These are phyloP conservation scores for Sarcodon sp. DNA, from an alignment of 768 basidiomycete species.

Conservation along the genomic window DNA sequence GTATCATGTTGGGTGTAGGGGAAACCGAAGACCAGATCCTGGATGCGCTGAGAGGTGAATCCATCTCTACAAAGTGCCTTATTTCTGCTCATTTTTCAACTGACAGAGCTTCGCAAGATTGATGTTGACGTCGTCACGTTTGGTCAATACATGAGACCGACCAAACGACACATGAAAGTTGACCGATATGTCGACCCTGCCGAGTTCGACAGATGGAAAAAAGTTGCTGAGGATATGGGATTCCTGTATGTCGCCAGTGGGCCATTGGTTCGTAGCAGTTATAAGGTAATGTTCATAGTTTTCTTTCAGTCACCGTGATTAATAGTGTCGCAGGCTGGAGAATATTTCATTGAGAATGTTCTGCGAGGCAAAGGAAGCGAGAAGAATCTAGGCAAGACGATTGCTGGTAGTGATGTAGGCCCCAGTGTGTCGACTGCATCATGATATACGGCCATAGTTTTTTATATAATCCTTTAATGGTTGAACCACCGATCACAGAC, in stretches of 20 bases:
- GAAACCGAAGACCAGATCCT: constrained; percentile 77
- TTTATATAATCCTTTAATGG: no score
- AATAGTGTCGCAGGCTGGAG: constrained; percentile 58
- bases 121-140: constrained; percentile 98
- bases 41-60: constrained; percentile 70
- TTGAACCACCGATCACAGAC: no score
- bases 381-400: no score
- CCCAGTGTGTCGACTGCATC: no score
- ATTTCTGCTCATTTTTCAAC: constrained; percentile 4
- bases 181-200: constrained; percentile 89
- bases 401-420: no score
- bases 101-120: constrained; percentile 69
- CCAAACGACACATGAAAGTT: constrained; percentile 98
- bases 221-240: constrained; percentile 82
- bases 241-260: constrained; percentile 98
- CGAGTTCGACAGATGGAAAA: constrained; percentile 89
- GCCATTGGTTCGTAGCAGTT: constrained; percentile 90
- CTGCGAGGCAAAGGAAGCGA: constrained; percentile 45
- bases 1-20: constrained; percentile 96
- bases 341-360: constrained; percentile 91
- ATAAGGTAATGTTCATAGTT: constrained; percentile 57
- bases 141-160: constrained; percentile 99
- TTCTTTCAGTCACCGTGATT: not conserved
- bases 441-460: no score
- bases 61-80: not conserved